Conservation (phyloP, 169 alveolate species). For the Theileria equi region DNA sequence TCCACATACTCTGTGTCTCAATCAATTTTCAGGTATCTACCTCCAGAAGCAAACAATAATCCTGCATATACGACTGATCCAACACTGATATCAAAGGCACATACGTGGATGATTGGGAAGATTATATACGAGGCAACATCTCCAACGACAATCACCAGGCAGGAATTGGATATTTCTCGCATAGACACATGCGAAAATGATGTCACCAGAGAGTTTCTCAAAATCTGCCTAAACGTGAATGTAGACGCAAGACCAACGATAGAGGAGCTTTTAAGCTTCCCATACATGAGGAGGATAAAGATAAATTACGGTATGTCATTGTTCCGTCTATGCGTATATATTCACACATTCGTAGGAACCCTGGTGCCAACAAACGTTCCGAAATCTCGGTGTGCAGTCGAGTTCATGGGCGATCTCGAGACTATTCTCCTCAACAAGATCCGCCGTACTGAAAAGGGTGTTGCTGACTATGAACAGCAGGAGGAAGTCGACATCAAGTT, state of each 20-base stretch:
- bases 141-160: constrained; percentile 22
- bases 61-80: constrained; percentile 44
- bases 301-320: constrained; percentile 46
- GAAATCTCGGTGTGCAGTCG: constrained; percentile 62
- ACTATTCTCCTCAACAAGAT: constrained; percentile 61
- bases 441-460: constrained; percentile 63
- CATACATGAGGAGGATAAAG: constrained; percentile 38
- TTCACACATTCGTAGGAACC: constrained; percentile 16
- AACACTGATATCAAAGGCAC: constrained; percentile 50
- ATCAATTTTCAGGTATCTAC: constrained; percentile 59
- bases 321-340: background rate
- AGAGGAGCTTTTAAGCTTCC: constrained; percentile 33
- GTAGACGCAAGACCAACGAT: constrained; percentile 39
- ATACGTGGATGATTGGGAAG: constrained; percentile 66
- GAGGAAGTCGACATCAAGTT: constrained; percentile 46
- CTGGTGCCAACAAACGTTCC: constrained; percentile 57
- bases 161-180: constrained; percentile 21
- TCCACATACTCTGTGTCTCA: constrained; percentile 1
- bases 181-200: constrained; percentile 52
- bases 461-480: constrained; percentile 62
- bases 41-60: constrained; percentile 61
- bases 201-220: constrained; percentile 36
- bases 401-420: constrained; percentile 61
- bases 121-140: constrained; percentile 50
- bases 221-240: constrained; percentile 25